Evolutionary conservation across 177 flowering plant genomes (phyloP).

Genomic region (Telopea speciosissima): DNA sequence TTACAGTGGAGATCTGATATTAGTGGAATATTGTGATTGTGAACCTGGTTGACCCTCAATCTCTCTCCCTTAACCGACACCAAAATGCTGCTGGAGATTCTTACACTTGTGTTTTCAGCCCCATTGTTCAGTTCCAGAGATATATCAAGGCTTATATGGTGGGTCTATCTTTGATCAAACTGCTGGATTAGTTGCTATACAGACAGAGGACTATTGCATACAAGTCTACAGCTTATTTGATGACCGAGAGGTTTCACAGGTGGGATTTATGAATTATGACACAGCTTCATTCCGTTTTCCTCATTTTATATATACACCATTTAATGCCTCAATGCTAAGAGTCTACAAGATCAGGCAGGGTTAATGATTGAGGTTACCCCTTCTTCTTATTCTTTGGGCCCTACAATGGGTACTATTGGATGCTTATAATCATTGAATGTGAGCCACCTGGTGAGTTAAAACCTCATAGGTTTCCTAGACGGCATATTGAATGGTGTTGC

Average conservation of each 20-base stretch:
- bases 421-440: neutral
- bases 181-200: conserved; percentile 64
- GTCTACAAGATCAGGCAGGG: neutral
- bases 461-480: neutral
- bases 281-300: neutral
- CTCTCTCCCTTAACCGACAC: neutral
- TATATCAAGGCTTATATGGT: conserved; percentile 24
- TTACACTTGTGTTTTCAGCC: conserved; percentile 45
- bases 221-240: conserved; percentile 80
- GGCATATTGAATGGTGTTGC: neutral
- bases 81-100: conserved; percentile 3
- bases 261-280: conserved; percentile 16
- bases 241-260: conserved; percentile 75
- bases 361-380: neutral
- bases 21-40: neutral
- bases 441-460: neutral
- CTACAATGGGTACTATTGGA: neutral
- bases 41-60: neutral
- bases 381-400: neutral
- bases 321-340: no score
- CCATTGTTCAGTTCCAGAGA: conserved; percentile 49
- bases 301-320: no score
- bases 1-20: neutral
- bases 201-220: conserved; percentile 62
- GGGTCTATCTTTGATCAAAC: conserved; percentile 41